Conservation (phyloP, 139 green algal genomes). For the Chlamydomonas sp. region DNA sequence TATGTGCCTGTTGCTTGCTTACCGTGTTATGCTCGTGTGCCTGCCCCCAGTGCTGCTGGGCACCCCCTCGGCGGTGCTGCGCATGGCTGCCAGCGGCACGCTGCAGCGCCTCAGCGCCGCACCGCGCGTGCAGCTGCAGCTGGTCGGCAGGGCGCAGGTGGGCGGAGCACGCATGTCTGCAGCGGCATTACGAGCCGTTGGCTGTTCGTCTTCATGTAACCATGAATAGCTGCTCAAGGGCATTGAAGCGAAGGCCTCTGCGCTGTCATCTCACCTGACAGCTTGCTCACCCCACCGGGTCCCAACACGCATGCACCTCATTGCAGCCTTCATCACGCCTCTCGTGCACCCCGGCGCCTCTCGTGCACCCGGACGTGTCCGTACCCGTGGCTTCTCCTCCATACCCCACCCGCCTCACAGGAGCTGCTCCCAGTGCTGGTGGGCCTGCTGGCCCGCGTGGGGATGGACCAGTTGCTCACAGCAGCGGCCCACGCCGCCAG, state of each 20-base stretch:
- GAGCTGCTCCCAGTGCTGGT: slow-evolving; percentile 33
- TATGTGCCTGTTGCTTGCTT: too few species aligned
- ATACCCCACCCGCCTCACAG: background rate
- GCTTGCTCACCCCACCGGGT: too few species aligned
- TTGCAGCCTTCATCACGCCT: too few species aligned
- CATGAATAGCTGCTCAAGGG: too few species aligned
- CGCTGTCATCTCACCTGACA: too few species aligned
- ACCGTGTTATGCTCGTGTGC: background rate
- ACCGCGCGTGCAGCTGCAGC: slow-evolving; percentile 24
- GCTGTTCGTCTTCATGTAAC: background rate
- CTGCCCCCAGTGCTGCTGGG: slow-evolving; percentile 20
- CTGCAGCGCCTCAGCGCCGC: slow-evolving; percentile 15
- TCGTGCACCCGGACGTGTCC: too few species aligned
- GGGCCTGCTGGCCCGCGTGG: slow-evolving; percentile 6
- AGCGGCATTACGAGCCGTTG: background rate
- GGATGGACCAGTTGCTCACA: background rate
- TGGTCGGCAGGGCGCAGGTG: slow-evolving; percentile 25
- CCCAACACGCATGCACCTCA: too few species aligned
- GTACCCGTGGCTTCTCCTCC: too few species aligned
- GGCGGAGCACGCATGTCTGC: background rate
- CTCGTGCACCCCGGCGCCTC: background rate
- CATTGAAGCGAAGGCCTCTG: too few species aligned
- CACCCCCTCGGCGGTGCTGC: slow-evolving; percentile 4
- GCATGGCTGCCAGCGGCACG: slow-evolving; percentile 28
- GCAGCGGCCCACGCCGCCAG: background rate